Conservation (phyloP, 306 rosid genomes). For the Abrus pulchellus region DNA sequence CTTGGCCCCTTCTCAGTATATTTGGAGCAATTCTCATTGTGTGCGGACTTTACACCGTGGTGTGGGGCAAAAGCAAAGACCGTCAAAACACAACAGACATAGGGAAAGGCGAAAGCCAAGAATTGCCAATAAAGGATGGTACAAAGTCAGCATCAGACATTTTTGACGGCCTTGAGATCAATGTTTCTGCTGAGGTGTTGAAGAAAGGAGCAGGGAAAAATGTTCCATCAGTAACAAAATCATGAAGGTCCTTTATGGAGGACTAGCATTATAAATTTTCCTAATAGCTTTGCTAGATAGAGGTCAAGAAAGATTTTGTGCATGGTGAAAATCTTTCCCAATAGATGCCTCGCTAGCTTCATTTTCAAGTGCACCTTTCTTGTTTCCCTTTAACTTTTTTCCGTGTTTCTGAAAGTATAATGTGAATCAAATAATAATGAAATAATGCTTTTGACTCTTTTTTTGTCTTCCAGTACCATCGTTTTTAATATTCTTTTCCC, state of each 20-base stretch:
- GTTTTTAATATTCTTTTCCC: neutral
- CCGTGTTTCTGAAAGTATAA: constrained; percentile 17
- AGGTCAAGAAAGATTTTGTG: constrained; percentile 54
- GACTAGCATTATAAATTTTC: constrained; percentile 42
- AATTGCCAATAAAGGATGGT: constrained; percentile 67
- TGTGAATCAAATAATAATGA: constrained; percentile 54
- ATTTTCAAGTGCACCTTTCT: constrained; percentile 28
- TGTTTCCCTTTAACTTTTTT: constrained; percentile 23
- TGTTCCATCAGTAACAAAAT: constrained; percentile 13
- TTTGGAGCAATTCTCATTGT: constrained; percentile 89
- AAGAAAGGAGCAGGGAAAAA: constrained; percentile 47
- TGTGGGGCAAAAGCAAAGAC: constrained; percentile 97
- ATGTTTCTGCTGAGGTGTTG: constrained; percentile 41
- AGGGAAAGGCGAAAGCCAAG: constrained; percentile 54
- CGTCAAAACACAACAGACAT: constrained; percentile 28
- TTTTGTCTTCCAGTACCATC: neutral
- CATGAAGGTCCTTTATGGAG: constrained; percentile 33
- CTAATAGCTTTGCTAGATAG: constrained; percentile 30
- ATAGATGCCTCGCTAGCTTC: constrained; percentile 28
- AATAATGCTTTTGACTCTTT: constrained; percentile 44
- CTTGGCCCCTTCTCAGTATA: constrained; percentile 53
- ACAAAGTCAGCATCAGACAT: constrained; percentile 42
- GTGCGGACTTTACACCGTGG: constrained; percentile 87
- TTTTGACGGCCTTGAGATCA: constrained; percentile 46
- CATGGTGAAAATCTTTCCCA: constrained; percentile 52